phyloP scores from a whole-genome alignment of 2,329 filamentous ascomycete species.

The Aspergillus ochraceus region DNA sequence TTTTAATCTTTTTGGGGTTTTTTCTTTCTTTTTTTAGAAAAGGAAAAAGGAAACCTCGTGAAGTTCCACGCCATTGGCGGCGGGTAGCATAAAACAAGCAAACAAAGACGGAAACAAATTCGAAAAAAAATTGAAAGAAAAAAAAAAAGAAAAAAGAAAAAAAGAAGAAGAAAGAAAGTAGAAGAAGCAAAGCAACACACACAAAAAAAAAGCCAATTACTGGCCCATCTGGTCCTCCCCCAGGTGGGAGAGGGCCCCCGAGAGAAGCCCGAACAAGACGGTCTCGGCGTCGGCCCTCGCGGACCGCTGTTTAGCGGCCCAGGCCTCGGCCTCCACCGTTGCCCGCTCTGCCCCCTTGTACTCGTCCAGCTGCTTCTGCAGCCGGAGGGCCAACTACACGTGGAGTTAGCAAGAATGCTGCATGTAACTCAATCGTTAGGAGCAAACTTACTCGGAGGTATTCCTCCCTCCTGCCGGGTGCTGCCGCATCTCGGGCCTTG shows the following conservation, averaged over 20 bases:
- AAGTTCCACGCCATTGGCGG: background rate
- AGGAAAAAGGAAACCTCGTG: background rate
- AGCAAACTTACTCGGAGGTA: constrained; percentile 18
- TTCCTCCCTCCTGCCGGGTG: constrained; percentile 12
- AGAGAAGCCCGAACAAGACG: constrained; percentile 6
- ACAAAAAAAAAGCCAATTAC: background rate
- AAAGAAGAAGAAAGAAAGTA: background rate
- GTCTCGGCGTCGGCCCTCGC: constrained; percentile 11
- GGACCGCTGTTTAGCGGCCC: constrained; percentile 8
- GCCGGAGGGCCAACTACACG: constrained; percentile 13
- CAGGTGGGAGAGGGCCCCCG: constrained; percentile 12
- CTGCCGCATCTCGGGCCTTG: constrained; percentile 10
- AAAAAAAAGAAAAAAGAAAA: background rate
- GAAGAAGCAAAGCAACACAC: background rate
- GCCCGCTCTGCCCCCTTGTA: constrained; percentile 12
- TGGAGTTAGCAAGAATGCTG: background rate
- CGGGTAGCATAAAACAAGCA: background rate
- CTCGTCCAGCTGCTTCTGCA: constrained; percentile 19
- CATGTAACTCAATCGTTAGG: background rate
- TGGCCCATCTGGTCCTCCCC: constrained; percentile 6
- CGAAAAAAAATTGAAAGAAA: background rate
- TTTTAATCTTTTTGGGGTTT: constrained; percentile 1
- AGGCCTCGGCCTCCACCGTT: constrained; percentile 11
- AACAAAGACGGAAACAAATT: background rate
- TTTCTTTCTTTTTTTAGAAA: background rate